A percentile compares a stretch with the other conserved stretches of the same genome.
phyloP scores from a whole-genome alignment of 345 rosid genomes.

The Geranium brycei region DNA sequence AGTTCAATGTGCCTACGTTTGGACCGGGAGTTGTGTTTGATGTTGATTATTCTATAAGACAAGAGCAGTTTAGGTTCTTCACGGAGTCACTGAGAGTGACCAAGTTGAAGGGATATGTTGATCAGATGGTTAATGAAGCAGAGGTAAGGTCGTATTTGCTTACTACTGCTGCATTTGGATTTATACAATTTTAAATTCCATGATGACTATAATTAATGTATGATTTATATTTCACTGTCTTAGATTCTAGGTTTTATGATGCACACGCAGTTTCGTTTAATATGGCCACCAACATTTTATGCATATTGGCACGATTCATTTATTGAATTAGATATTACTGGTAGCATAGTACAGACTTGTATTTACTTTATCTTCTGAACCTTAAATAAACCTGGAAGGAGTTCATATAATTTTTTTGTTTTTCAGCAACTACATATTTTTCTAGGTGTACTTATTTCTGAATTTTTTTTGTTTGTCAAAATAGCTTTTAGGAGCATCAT shows the following conservation, averaged over 20 bases:
- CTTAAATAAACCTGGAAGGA: no score
- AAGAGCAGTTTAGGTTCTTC: conserved; percentile 93
- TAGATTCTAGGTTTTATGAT: neutral
- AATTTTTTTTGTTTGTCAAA: no score
- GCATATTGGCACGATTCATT: neutral
- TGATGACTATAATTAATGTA: neutral
- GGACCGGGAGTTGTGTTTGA: conserved; percentile 97
- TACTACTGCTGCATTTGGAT: neutral
- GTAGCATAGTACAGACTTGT: neutral
- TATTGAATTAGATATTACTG: neutral
- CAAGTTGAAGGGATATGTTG: conserved; percentile 84
- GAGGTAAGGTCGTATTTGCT: conserved; percentile 29
- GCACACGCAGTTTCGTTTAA: no score
- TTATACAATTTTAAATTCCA: neutral
- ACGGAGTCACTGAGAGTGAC: conserved; percentile 75
- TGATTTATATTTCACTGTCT: neutral
- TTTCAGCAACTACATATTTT: no score
- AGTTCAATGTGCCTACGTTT: conserved; percentile 90
- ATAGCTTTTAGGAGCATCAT: no score
- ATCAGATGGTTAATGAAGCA: conserved; percentile 90
- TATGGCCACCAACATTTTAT: neutral
- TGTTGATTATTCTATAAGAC: conserved; percentile 74
- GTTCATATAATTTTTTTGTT: no score
- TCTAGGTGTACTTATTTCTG: no score
- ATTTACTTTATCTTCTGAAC: neutral